Base-by-base conservation (phyloP, 176 grass and related monocot species). In the Rhynchospora pubera region DNA sequence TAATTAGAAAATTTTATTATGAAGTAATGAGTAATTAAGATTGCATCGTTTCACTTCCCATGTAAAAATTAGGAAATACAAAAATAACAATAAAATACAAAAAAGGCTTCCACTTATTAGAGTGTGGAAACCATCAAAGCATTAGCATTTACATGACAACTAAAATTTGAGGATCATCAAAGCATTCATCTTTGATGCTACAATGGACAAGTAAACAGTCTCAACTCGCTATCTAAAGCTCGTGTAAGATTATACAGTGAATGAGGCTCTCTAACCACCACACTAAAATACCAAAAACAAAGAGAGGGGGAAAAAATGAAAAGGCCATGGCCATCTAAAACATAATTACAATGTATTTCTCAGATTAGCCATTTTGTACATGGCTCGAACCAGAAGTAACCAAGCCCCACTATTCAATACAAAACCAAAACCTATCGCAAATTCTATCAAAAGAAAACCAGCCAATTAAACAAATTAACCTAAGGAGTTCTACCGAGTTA, bases 371-470 rank as follows among this genome's bases (percentile, higher is more conserved):
- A 76, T 55, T 55, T 76, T 55, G 22, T 16, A 53, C 48, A 55
- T 53, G 23, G 47, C 72, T 74, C 65, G 2, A 76, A 19, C 71
- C 72, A 30, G 26, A 6, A 53, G 24, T 2, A 55, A 76, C 48
- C 23, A 76, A 23, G 28, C 72, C 72, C 72, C 16, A 55, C 72
- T 76, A 76, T 55, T 76, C 21, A 55, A 53, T 30, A 76, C 11
- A 76, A 76, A 76, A 53, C 71, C 22, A 76, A 76, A 76, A 55
- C 48, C 72, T 76, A 76, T 76, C 11, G 16, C 47, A 55, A 76
- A 76, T 76, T 30, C 72, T 55, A 76, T 76, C 47, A 55, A 76
- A 51, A 55, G 72, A 76, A 76, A 76, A 76, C 72, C 48, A 55
- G 48, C 72, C 23, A 26, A 16, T 76, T 76, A 75, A 76, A 26